phyloP scores from a whole-genome alignment of 352 stramenopile genomes.

The Phytophthora melonis region DNA sequence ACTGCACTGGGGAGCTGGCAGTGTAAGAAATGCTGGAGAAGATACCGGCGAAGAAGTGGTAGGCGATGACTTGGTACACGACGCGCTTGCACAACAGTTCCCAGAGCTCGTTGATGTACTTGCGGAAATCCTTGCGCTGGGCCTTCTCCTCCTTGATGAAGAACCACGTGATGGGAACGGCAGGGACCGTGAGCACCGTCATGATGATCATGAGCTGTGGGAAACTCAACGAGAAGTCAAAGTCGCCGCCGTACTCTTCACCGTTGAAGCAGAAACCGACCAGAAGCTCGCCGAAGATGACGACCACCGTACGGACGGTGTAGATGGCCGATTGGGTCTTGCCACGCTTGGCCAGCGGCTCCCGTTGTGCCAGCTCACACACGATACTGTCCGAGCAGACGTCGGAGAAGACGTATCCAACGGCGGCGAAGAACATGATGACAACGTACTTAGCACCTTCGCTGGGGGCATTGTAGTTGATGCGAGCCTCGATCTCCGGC shows the following conservation, averaged over 20 bases:
- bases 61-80: constrained; percentile 27
- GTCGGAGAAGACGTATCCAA: constrained; percentile 28
- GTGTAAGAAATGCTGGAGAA: constrained; percentile 25
- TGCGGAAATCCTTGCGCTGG: constrained; percentile 18
- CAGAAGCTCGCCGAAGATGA: constrained; percentile 21
- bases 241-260: no score
- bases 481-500: constrained; percentile 21
- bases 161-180: constrained; percentile 21
- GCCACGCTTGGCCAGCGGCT: constrained; percentile 20
- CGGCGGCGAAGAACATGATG: constrained; percentile 22
- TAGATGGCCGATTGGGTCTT: constrained; percentile 27
- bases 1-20: constrained; percentile 13
- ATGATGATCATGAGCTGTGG: constrained; percentile 29
- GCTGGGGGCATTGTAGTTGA: constrained; percentile 20
- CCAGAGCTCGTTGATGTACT: constrained; percentile 27
- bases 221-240: constrained; percentile 27
- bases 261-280: constrained; percentile 26
- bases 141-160: constrained; percentile 25
- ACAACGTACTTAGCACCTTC: constrained; percentile 28
- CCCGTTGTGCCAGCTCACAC: constrained; percentile 24
- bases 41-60: constrained; percentile 31
- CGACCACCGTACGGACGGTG: constrained; percentile 13
- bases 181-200: constrained; percentile 8
- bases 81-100: constrained; percentile 19
- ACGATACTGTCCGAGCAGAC: constrained; percentile 32